phyloP scores from a whole-genome alignment of 169 alveolate genomes.

The Plasmodium chabaudi region DNA sequence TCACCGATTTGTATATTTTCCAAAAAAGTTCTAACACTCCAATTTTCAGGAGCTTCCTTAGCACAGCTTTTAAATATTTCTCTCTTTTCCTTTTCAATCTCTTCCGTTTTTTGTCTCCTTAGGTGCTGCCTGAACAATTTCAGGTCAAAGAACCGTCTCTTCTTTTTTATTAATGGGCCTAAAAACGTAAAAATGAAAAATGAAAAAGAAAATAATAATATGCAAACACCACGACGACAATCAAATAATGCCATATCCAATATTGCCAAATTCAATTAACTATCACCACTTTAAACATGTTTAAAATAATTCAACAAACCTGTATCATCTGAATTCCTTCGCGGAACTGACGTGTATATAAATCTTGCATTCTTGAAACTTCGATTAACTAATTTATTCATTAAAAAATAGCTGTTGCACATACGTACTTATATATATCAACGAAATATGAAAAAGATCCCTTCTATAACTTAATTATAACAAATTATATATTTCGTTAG shows the following conservation, averaged over 20 bases:
- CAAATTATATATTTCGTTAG: neutral
- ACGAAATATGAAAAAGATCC: neutral
- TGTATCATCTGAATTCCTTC: slow-evolving; percentile 70
- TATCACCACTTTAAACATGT: no score
- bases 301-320: slow-evolving; percentile 10
- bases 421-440: no score
- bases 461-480: neutral
- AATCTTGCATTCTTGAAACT: slow-evolving; percentile 24
- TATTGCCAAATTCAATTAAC: no score
- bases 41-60: slow-evolving; percentile 87
- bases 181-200: neutral
- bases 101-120: slow-evolving; percentile 83
- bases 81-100: slow-evolving; percentile 84
- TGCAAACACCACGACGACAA: neutral
- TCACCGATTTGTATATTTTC: slow-evolving; percentile 85
- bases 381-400: slow-evolving; percentile 31
- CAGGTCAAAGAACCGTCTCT: slow-evolving; percentile 83
- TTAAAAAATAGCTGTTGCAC: neutral
- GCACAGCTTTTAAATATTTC: slow-evolving; percentile 82
- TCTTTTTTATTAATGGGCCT: slow-evolving; percentile 86
- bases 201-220: neutral
- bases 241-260: no score
- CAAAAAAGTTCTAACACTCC: slow-evolving; percentile 87
- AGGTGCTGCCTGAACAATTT: slow-evolving; percentile 83
- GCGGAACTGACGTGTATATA: slow-evolving; percentile 46